Percentiles rank a stretch among this genome's conserved stretches.
Conservation (phyloP, 2,329 filamentous ascomycete genomes). For the Chaetomium sp. region DNA sequence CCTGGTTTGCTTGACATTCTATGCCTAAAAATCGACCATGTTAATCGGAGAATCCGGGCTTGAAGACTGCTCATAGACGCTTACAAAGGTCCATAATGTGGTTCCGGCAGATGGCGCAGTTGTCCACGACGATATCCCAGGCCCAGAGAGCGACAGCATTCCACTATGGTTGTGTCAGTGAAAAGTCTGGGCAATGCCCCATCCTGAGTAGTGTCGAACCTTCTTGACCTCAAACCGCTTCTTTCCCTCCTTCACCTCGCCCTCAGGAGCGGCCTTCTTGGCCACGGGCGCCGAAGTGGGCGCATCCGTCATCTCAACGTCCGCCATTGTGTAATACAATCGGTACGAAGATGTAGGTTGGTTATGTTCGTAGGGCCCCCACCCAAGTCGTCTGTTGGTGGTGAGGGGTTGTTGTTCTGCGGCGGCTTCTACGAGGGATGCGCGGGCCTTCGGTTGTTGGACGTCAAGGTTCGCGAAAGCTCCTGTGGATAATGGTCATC, state of each 20-base stretch:
- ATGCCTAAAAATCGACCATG: constrained; percentile 56
- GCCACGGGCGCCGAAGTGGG: constrained; percentile 50
- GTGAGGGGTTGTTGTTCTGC: neutral
- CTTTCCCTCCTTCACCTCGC: constrained; percentile 52
- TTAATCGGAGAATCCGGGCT: constrained; percentile 4
- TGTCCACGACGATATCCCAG: constrained; percentile 99
- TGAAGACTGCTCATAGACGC: constrained; percentile 23
- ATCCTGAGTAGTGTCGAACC: constrained; percentile 43
- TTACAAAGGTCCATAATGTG: constrained; percentile 99
- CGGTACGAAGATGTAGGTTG: neutral
- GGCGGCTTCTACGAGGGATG: neutral
- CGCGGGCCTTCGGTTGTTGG: neutral
- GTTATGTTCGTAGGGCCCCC: too few relatives aligned
- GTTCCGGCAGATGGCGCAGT: constrained; percentile 98
- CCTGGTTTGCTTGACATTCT: constrained; percentile 97
- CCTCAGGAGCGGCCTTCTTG: constrained; percentile 42
- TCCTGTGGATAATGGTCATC: too few relatives aligned
- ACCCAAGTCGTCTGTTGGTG: neutral
- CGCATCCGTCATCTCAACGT: constrained; percentile 94
- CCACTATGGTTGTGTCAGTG: constrained; percentile 56
- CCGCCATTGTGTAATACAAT: constrained; percentile 60
- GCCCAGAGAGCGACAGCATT: constrained; percentile 98
- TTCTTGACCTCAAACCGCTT: constrained; percentile 99
- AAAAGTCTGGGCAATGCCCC: neutral
- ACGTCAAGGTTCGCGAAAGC: neutral